Conservation (phyloP, 2,329 filamentous ascomycete genomes). For the Rosellinia necatrix region DNA sequence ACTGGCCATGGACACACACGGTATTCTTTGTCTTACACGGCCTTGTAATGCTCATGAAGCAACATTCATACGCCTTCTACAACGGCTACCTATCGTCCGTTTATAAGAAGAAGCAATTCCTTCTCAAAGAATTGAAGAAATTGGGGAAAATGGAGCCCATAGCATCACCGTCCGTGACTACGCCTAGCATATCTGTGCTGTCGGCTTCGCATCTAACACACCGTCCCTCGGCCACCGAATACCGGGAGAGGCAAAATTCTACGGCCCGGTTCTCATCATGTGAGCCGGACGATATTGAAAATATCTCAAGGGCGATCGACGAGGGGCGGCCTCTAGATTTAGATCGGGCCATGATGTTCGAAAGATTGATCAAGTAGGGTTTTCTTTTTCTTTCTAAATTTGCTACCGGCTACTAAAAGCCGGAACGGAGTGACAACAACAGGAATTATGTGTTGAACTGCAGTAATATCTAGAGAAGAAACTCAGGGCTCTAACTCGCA, state of each 20-base stretch:
- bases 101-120: constrained; percentile 54
- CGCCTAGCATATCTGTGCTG: constrained; percentile 47
- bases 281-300: constrained; percentile 56
- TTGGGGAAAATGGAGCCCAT: constrained; percentile 59
- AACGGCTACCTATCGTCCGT: constrained; percentile 72
- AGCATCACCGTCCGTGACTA: constrained; percentile 48
- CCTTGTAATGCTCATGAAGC: constrained; percentile 81
- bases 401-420: not conserved
- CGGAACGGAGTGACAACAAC: no score
- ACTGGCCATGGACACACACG: constrained; percentile 77
- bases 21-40: constrained; percentile 71
- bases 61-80: constrained; percentile 79
- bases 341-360: constrained; percentile 67
- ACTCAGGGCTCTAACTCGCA: not conserved
- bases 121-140: constrained; percentile 57
- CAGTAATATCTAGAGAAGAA: not conserved
- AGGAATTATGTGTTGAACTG: not conserved
- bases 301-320: constrained; percentile 65
- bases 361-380: constrained; percentile 59
- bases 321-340: constrained; percentile 62
- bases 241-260: constrained; percentile 50
- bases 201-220: constrained; percentile 52
- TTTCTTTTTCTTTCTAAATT: not conserved
- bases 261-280: constrained; percentile 37
- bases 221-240: constrained; percentile 47